Evolutionary conservation across 139 green algal species (phyloP).

Genomic region (Nannochloris sp.): DNA sequence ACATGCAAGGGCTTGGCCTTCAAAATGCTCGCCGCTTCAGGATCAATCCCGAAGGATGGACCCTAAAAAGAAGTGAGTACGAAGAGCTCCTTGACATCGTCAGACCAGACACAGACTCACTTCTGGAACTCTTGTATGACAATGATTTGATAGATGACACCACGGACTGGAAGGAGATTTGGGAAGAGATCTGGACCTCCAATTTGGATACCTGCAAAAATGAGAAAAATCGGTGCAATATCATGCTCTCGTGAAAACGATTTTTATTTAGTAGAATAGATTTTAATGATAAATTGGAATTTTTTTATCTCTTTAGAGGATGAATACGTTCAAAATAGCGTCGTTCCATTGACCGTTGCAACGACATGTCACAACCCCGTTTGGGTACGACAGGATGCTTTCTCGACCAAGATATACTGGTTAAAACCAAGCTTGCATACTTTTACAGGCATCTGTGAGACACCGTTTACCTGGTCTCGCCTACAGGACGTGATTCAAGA

Average conservation of each 20-base stretch:
- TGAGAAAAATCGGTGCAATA: neutral
- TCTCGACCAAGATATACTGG: neutral
- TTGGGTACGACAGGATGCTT: neutral
- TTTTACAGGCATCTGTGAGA: slow-evolving; percentile 1
- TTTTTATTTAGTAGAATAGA: too few relatives aligned
- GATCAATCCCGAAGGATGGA: slow-evolving; percentile 10
- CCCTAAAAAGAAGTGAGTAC: neutral
- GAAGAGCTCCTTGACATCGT: slow-evolving; percentile 3
- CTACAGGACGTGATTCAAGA: neutral
- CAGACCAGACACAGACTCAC: neutral
- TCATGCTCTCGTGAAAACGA: too few relatives aligned
- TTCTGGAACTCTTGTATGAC: slow-evolving; percentile 8
- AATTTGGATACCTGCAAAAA: slow-evolving; percentile 5
- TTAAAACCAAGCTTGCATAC: neutral
- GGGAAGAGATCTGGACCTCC: slow-evolving; percentile 5
- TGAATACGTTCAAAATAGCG: too few relatives aligned
- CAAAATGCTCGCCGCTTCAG: slow-evolving; percentile 6
- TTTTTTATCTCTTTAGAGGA: too few relatives aligned
- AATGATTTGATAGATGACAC: neutral
- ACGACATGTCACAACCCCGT: too few relatives aligned
- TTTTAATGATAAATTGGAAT: too few relatives aligned
- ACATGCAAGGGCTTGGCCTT: neutral
- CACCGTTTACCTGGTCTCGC: neutral
- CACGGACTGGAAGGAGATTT: neutral
- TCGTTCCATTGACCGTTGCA: too few relatives aligned